phyloP scores from a whole-genome alignment of 148 eudicot genomes.

The Simmondsia chinensis region DNA sequence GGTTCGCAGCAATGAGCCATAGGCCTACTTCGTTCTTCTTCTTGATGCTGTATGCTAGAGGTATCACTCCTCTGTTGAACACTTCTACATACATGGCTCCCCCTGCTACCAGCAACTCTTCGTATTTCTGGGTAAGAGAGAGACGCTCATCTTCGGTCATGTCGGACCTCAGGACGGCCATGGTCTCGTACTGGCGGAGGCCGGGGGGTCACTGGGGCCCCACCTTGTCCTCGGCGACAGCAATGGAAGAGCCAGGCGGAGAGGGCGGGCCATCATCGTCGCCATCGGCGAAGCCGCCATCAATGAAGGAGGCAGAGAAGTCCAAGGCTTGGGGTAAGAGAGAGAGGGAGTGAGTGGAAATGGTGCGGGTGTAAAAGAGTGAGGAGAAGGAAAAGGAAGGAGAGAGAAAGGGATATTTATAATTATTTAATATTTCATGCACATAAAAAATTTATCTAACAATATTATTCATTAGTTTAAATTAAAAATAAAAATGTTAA shows the following conservation, averaged over 20 bases:
- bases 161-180: constrained; percentile 81
- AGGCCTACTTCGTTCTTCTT: constrained; percentile 94
- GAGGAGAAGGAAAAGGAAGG: no score
- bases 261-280: constrained; percentile 38
- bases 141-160: constrained; percentile 95
- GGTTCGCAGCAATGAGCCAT: no score
- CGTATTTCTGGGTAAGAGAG: constrained; percentile 64
- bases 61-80: constrained; percentile 86
- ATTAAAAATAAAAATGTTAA: no score
- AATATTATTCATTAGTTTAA: no score
- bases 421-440: no score
- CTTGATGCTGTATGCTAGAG: constrained; percentile 70
- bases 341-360: no score
- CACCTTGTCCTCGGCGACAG: constrained; percentile 49
- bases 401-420: no score
- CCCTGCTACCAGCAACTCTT: constrained; percentile 81
- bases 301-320: no score
- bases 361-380: no score
- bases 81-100: constrained; percentile 84
- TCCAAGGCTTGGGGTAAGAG: no score
- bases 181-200: constrained; percentile 73
- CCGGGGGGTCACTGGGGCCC: constrained; percentile 89
- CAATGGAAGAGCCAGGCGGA: constrained; percentile 18
- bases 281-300: no score
- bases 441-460: no score